Percentiles rank a stretch among this genome's conserved stretches.
Conservation (phyloP, 164 flowering plant species). For the Kalanchoe fedtschenkoi region DNA sequence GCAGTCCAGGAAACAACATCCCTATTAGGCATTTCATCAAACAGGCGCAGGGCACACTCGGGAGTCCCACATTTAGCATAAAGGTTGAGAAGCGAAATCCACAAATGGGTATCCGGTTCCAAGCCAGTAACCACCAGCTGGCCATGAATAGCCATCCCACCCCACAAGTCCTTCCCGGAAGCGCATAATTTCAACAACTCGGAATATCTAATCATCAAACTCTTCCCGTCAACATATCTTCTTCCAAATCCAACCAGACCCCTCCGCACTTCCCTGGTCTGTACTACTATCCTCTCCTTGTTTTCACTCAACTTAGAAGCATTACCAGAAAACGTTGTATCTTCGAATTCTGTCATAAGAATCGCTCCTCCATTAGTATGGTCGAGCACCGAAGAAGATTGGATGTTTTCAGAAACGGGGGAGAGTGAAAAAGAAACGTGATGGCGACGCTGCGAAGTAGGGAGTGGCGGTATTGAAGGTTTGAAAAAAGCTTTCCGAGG, state of each 20-base stretch:
- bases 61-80: conserved; percentile 31
- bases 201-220: background rate
- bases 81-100: conserved; percentile 34
- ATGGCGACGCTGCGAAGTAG: too few relatives aligned
- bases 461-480: too few relatives aligned
- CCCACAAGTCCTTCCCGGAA: conserved; percentile 5
- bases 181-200: background rate
- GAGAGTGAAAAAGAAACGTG: too few relatives aligned
- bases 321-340: too few relatives aligned
- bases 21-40: conserved; percentile 25
- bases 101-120: conserved; percentile 36
- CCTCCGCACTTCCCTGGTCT: too few relatives aligned
- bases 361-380: too few relatives aligned
- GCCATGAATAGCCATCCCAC: conserved; percentile 35
- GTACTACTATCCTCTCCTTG: background rate
- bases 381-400: too few relatives aligned
- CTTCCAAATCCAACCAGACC: background rate
- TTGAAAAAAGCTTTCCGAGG: too few relatives aligned
- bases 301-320: background rate
- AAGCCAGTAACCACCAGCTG: conserved; percentile 20
- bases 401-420: too few relatives aligned
- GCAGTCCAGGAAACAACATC: conserved; percentile 50
- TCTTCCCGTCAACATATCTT: background rate
- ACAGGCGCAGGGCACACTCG: conserved; percentile 13
- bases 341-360: too few relatives aligned